Conservation (phyloP, 345 rosid genomes). For the Eucalyptus paniculata region DNA sequence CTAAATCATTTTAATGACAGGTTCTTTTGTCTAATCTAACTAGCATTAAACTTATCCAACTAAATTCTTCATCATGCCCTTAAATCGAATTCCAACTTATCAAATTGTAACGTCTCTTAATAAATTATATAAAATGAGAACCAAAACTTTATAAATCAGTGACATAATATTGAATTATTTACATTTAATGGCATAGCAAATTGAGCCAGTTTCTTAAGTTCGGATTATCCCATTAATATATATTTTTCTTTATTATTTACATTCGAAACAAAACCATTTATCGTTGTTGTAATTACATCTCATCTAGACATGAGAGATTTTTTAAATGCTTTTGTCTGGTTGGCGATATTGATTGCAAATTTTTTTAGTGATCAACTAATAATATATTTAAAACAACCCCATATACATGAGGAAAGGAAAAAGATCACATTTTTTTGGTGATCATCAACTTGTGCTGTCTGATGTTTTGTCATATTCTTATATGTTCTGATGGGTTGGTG, state of each 20-base stretch:
- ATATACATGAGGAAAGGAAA: too few relatives aligned
- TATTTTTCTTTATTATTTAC: too few relatives aligned
- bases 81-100: background rate
- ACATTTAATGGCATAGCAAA: background rate
- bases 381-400: rapidly evolving
- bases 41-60: background rate
- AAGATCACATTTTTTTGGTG: background rate
- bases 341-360: rapidly evolving
- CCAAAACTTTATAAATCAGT: rapidly evolving
- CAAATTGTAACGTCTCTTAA: background rate
- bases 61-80: background rate
- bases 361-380: too few relatives aligned
- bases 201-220: background rate
- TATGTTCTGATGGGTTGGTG: background rate
- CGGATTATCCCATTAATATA: background rate
- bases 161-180: background rate
- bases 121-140: background rate
- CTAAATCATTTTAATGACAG: background rate
- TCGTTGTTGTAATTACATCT: too few relatives aligned
- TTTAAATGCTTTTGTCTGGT: too few relatives aligned
- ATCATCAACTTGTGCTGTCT: background rate
- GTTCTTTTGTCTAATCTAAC: background rate
- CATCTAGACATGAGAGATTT: too few relatives aligned
- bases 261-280: rapidly evolving
- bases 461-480: background rate